Evolutionary conservation across 495 filamentous ascomycete genomes (phyloP).

Genomic region (Echria macrotheca): DNA sequence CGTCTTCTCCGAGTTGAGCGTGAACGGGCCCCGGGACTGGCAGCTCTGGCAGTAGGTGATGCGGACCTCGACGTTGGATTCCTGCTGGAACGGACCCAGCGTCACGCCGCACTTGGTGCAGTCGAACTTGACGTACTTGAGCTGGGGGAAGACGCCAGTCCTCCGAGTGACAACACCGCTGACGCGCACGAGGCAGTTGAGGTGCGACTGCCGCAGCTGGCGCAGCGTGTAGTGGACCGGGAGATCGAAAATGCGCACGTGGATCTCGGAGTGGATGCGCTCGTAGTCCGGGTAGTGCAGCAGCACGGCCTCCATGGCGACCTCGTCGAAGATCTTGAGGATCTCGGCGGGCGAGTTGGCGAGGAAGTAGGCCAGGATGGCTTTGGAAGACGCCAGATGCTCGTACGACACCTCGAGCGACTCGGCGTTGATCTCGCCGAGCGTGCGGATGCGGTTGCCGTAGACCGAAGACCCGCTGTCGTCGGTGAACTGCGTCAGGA

Average conservation of each 20-base stretch:
- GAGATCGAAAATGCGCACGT: constrained; percentile 92
- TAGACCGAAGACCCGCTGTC: constrained; percentile 84
- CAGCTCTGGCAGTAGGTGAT: constrained; percentile 97
- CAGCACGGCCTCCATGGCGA: constrained; percentile 90
- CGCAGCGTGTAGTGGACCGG: constrained; percentile 95
- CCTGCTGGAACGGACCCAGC: constrained; percentile 94
- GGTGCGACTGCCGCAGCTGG: constrained; percentile 89
- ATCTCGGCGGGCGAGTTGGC: constrained; percentile 93
- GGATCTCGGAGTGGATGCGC: constrained; percentile 95
- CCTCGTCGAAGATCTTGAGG: constrained; percentile 93
- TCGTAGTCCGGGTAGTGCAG: constrained; percentile 97
- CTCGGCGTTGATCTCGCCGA: constrained; percentile 95
- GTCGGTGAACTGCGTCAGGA: constrained; percentile 93
- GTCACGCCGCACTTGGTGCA: constrained; percentile 90
- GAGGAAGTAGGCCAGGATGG: constrained; percentile 95
- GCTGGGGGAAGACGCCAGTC: constrained; percentile 95
- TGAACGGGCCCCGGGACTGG: constrained; percentile 93
- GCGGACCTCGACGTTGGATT: constrained; percentile 91
- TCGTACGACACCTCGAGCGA: constrained; percentile 94
- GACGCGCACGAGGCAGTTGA: constrained; percentile 94
- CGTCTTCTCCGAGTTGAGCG: constrained; percentile 93
- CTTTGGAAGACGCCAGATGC: constrained; percentile 81
- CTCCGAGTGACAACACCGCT: constrained; percentile 92
- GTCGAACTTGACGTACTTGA: constrained; percentile 97
- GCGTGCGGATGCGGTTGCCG: constrained; percentile 82